Evolutionary conservation across 805 yeast species (phyloP).

Genomic region (Yarrowia sp.): DNA sequence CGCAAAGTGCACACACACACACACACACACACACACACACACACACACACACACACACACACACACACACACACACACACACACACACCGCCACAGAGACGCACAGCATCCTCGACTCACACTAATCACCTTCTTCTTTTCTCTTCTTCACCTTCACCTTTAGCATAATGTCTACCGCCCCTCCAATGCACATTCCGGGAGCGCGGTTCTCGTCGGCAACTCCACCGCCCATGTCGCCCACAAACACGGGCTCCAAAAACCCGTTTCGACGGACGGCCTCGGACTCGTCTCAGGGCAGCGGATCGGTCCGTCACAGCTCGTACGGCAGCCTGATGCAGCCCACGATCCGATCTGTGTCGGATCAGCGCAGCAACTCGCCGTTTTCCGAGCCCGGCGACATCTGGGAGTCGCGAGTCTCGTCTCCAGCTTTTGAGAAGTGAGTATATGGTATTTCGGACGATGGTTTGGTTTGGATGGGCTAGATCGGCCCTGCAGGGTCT

Average conservation of each 20-base stretch:
- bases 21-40: not conserved
- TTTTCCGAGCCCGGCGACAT: constrained; percentile 7
- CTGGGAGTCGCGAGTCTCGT: not conserved
- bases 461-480: not conserved
- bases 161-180: constrained; percentile 21
- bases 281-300: constrained; percentile 24
- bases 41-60: not conserved
- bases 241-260: constrained; percentile 16
- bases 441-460: too few relatives aligned
- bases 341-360: constrained; percentile 23
- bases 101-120: too few relatives aligned
- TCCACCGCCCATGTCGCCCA: constrained; percentile 23
- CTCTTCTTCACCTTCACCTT: not conserved
- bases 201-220: constrained; percentile 6
- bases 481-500: not conserved
- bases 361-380: constrained; percentile 16
- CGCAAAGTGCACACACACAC: not conserved
- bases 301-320: not conserved
- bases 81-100: too few relatives aligned
- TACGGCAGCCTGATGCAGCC: not conserved
- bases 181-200: constrained; percentile 22
- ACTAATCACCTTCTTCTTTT: not conserved
- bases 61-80: not conserved
- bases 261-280: constrained; percentile 22
- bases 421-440: constrained; percentile 7